These are phyloP conservation scores for Flaveria brownii DNA, from an alignment of 129 eudicot genomes.

Conservation along the genomic window DNA sequence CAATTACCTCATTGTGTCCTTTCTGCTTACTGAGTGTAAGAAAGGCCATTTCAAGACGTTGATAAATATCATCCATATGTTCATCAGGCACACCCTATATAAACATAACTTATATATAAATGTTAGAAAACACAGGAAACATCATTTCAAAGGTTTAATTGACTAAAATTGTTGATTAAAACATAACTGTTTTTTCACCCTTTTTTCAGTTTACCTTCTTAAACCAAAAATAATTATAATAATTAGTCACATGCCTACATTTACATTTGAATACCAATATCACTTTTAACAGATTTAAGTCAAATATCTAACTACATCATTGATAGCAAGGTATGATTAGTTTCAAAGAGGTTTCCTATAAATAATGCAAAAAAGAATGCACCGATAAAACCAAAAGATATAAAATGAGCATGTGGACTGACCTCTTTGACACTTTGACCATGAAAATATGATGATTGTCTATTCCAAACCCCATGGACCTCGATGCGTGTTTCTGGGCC, in stretches of 20 bases:
- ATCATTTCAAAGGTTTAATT: neutral
- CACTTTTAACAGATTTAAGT: neutral
- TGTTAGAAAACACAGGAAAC: conserved; percentile 6
- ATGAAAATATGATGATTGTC: conserved; percentile 55
- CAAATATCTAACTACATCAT: neutral
- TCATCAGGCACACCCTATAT: conserved; percentile 38
- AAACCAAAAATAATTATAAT: neutral
- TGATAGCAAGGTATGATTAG: conserved; percentile 10
- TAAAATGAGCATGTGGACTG: conserved; percentile 23
- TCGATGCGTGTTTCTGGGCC: conserved; percentile 65
- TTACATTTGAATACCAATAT: conserved; percentile 7
- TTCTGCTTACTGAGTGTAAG: conserved; percentile 48
- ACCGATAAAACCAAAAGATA: conserved; percentile 2
- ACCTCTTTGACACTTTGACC: conserved; percentile 51
- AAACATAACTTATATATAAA: conserved; percentile 35
- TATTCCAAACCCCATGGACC: conserved; percentile 49
- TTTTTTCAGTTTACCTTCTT: neutral
- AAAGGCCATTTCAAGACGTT: conserved; percentile 64
- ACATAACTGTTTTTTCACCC: neutral
- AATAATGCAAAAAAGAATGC: conserved; percentile 3
- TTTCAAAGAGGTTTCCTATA: conserved; percentile 1
- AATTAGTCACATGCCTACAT: neutral
- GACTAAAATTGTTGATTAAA: neutral
- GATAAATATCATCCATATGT: conserved; percentile 44
- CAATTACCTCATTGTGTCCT: conserved; percentile 58